These are phyloP conservation scores for Scorias spongiosa DNA, from an alignment of 2,329 filamentous ascomycete species.

Conservation along the genomic window DNA sequence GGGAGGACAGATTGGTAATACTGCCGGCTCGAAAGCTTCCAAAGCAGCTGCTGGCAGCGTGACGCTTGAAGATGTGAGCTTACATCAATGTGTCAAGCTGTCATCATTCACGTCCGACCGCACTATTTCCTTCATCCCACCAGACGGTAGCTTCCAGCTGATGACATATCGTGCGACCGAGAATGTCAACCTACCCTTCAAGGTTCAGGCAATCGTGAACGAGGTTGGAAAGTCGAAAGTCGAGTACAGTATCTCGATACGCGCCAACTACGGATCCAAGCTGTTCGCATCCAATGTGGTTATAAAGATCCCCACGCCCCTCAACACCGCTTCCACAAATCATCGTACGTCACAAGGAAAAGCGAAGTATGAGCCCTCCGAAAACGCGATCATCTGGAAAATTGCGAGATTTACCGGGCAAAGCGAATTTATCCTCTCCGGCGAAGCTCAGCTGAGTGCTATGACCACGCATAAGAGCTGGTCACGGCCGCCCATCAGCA, in stretches of 20 bases:
- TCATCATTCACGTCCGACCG: conserved; percentile 93
- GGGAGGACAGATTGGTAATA: conserved; percentile 55
- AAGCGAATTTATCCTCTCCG: conserved; percentile 86
- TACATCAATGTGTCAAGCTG: conserved; percentile 96
- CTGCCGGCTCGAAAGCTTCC: conserved; percentile 71
- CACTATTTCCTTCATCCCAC: conserved; percentile 93
- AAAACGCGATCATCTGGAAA: conserved; percentile 98
- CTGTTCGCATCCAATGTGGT: conserved; percentile 95
- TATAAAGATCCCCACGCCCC: conserved; percentile 81
- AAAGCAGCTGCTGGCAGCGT: conserved; percentile 92
- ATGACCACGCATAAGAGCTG: conserved; percentile 98
- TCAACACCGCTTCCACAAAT: conserved; percentile 89
- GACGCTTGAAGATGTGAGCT: conserved; percentile 93
- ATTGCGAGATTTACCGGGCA: conserved; percentile 97
- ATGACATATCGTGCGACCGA: conserved; percentile 98
- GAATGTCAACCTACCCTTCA: conserved; percentile 97
- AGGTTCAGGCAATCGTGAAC: conserved; percentile 96
- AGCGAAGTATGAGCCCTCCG: conserved; percentile 94
- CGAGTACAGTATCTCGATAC: conserved; percentile 95
- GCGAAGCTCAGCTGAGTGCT: conserved; percentile 80
- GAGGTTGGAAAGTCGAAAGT: conserved; percentile 95
- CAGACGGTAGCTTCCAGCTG: conserved; percentile 93
- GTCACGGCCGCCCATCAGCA: conserved; percentile 79
- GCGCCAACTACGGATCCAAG: conserved; percentile 91
- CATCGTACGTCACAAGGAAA: conserved; percentile 91